Evolutionary conservation across 208 protist genomes (phyloP).

Genomic region (Acanthamoeba lenticulata): DNA sequence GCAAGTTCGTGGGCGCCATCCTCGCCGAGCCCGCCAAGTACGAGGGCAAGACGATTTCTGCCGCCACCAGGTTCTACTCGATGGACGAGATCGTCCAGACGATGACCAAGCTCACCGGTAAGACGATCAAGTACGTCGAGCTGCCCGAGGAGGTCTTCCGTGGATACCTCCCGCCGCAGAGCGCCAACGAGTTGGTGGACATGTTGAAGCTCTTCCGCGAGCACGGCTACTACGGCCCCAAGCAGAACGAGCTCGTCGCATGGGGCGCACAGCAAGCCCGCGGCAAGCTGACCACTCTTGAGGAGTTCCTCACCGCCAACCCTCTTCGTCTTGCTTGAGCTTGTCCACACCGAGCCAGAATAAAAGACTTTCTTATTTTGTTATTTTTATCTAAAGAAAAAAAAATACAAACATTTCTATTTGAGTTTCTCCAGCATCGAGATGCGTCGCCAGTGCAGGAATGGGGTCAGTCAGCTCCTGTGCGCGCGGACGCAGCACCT

Average conservation of each 20-base stretch:
- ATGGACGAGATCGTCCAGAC: background rate
- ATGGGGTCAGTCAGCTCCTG: too few relatives aligned
- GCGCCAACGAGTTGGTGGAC: background rate
- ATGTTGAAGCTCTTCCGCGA: background rate
- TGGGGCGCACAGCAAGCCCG: background rate
- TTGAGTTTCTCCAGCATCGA: too few relatives aligned
- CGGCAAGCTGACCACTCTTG: background rate
- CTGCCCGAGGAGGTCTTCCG: slow-evolving; percentile 5
- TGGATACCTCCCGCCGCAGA: background rate
- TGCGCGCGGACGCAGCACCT: too few relatives aligned
- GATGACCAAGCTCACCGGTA: background rate
- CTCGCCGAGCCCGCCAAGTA: slow-evolving; percentile 5
- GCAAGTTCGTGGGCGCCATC: background rate
- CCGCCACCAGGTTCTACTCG: background rate
- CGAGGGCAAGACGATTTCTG: background rate
- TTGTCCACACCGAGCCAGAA: too few relatives aligned
- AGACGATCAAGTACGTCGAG: background rate
- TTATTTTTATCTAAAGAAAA: too few relatives aligned
- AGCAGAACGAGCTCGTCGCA: background rate
- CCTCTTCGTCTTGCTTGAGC: too few relatives aligned
- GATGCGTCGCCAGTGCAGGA: too few relatives aligned
- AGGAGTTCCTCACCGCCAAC: background rate
- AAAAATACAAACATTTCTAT: too few relatives aligned
- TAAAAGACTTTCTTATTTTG: too few relatives aligned
- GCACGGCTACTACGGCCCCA: background rate